A percentile compares a stretch with the other conserved stretches of the same genome.
These are phyloP conservation scores for Rhododendron molle DNA, from an alignment of 148 eudicot genomes.

Conservation along the genomic window DNA sequence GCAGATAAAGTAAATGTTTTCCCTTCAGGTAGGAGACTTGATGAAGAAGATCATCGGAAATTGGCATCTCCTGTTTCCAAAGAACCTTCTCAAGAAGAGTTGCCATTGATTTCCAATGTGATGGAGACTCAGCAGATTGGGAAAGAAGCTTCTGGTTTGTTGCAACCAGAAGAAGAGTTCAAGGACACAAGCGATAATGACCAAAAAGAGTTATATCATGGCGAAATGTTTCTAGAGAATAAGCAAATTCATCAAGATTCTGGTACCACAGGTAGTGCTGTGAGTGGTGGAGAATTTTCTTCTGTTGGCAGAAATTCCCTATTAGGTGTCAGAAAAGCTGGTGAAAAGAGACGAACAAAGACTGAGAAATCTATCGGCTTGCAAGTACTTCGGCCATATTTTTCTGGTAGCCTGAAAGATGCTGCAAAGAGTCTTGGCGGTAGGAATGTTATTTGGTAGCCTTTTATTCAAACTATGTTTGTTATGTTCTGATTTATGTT, in stretches of 20 bases:
- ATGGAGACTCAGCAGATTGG: constrained; percentile 49
- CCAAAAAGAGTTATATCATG: constrained; percentile 22
- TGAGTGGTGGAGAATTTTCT: constrained; percentile 28
- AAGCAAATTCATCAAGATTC: constrained; percentile 37
- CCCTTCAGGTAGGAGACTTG: constrained; percentile 9
- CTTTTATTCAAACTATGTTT: background rate
- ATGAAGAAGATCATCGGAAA: constrained; percentile 13
- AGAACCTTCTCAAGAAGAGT: constrained; percentile 20
- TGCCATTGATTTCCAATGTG: constrained; percentile 49
- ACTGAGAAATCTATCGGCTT: constrained; percentile 69
- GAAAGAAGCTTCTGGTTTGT: constrained; percentile 37
- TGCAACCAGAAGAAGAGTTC: constrained; percentile 43
- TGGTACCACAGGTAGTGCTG: constrained; percentile 23
- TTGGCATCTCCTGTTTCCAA: constrained; percentile 12
- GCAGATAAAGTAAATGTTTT: constrained; percentile 17
- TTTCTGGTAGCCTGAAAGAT: constrained; percentile 89
- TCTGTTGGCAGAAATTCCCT: constrained; percentile 27
- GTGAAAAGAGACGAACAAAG: constrained; percentile 56
- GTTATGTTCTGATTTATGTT: background rate
- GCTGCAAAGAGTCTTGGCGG: constrained; percentile 94
- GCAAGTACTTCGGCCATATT: constrained; percentile 72
- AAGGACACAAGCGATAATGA: constrained; percentile 35
- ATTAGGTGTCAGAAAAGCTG: constrained; percentile 26
- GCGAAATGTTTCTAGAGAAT: constrained; percentile 18
- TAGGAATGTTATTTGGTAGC: constrained; percentile 18